Evolutionary conservation across 805 yeast genomes (phyloP).

Genomic region (Cyberlindnera mrakii): DNA sequence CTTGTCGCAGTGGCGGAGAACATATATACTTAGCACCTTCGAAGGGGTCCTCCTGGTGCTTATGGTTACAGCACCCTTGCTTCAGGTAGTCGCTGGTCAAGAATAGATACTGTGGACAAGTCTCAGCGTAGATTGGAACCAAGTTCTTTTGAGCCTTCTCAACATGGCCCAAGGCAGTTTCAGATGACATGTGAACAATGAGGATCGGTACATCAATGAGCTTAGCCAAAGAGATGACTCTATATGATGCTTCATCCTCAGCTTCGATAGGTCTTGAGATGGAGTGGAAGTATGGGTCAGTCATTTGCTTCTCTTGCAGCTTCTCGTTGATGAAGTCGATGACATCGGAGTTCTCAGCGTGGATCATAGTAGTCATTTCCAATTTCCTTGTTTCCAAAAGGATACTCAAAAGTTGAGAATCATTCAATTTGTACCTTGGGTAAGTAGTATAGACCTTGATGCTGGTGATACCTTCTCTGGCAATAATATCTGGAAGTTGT

Average conservation of each 20-base stretch:
- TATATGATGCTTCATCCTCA: constrained; percentile 45
- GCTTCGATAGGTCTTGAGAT: constrained; percentile 38
- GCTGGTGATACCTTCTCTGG: constrained; percentile 17
- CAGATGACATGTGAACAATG: constrained; percentile 44
- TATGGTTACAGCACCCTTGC: constrained; percentile 22
- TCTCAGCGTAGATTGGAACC: constrained; percentile 41
- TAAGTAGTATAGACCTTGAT: constrained; percentile 38
- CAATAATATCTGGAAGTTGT: constrained; percentile 30
- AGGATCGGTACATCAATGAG: constrained; percentile 39
- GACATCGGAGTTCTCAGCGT: constrained; percentile 46
- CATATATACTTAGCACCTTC: constrained; percentile 46
- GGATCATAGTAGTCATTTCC: constrained; percentile 43
- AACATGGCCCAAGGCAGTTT: constrained; percentile 34
- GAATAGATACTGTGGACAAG: constrained; percentile 45
- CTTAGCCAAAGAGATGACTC: constrained; percentile 39
- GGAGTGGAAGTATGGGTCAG: constrained; percentile 40
- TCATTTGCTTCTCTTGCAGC: constrained; percentile 31
- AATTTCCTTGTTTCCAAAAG: constrained; percentile 33
- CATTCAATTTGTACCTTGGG: constrained; percentile 36
- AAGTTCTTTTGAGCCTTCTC: constrained; percentile 35
- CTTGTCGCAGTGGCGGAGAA: constrained; percentile 43
- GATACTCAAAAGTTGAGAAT: constrained; percentile 33
- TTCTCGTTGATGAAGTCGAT: constrained; percentile 36
- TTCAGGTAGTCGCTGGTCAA: constrained; percentile 34
- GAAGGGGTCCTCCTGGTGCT: constrained; percentile 27